Conservation (phyloP, 2,329 filamentous ascomycete species). For the Aspergillus awamori region DNA sequence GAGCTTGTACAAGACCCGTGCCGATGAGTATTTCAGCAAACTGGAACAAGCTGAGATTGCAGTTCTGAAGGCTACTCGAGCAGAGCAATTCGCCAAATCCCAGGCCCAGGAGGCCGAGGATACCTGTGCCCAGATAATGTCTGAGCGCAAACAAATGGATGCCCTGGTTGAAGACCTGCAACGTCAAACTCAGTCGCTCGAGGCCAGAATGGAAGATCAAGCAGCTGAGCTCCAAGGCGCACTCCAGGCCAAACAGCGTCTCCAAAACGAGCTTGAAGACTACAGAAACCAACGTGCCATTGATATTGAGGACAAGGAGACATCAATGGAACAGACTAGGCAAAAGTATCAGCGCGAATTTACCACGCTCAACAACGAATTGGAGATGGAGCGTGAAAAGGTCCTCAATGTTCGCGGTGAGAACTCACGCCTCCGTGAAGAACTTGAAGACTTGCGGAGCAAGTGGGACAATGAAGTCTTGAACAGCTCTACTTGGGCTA, state of each 20-base stretch:
- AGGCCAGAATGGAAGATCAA: slow-evolving; percentile 88
- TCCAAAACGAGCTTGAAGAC: slow-evolving; percentile 96
- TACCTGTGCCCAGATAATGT: slow-evolving; percentile 84
- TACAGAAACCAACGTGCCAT: slow-evolving; percentile 94
- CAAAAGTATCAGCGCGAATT: slow-evolving; percentile 98
- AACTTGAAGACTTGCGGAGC: slow-evolving; percentile 88
- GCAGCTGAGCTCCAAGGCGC: slow-evolving; percentile 85
- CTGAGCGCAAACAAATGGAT: slow-evolving; percentile 90
- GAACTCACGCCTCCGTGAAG: slow-evolving; percentile 85
- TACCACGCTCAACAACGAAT: slow-evolving; percentile 82
- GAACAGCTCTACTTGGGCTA: slow-evolving; percentile 97
- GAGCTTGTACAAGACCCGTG: slow-evolving; percentile 84
- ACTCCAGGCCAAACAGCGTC: slow-evolving; percentile 84
- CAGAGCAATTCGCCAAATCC: slow-evolving; percentile 90
- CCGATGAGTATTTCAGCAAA: slow-evolving; percentile 96
- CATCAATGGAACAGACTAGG: slow-evolving; percentile 91
- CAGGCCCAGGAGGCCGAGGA: slow-evolving; percentile 92
- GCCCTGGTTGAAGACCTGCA: slow-evolving; percentile 84
- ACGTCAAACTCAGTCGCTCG: slow-evolving; percentile 82
- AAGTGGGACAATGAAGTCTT: slow-evolving; percentile 99
- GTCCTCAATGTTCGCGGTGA: slow-evolving; percentile 80
- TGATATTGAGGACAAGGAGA: slow-evolving; percentile 95
- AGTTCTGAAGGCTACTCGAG: slow-evolving; percentile 85
- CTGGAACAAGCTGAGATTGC: slow-evolving; percentile 96
- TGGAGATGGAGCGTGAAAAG: slow-evolving; percentile 92